These are phyloP conservation scores for Seiridium cupressi DNA, from an alignment of 2,329 filamentous ascomycete genomes.

Conservation along the genomic window DNA sequence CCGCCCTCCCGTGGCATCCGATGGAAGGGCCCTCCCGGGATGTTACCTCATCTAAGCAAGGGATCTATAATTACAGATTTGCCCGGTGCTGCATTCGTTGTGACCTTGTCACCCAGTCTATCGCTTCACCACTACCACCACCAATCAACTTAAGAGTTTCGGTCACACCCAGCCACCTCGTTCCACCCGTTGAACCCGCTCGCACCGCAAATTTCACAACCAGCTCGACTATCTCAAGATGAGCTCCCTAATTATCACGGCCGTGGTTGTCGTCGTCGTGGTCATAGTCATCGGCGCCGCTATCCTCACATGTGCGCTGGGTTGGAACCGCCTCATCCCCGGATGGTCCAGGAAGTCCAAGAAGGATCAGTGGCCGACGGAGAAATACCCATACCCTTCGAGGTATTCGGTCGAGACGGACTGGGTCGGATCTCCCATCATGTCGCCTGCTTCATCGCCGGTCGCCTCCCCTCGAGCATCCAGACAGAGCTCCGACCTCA, in stretches of 20 bases:
- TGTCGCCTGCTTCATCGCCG: not conserved
- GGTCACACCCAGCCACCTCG: not conserved
- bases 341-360: not conserved
- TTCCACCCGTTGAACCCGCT: not conserved
- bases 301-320: not conserved
- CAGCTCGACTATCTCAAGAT: not conserved
- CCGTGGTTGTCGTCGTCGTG: constrained; percentile 1
- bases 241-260: not conserved
- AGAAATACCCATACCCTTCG: not conserved
- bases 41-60: not conserved
- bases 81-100: not conserved
- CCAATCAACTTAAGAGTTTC: not conserved
- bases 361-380: not conserved
- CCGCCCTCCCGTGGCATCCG: constrained; percentile 3
- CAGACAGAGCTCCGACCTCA: constrained; percentile 2
- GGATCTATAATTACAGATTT: not conserved
- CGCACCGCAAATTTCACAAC: not conserved
- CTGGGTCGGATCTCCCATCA: constrained; percentile 5
- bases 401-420: not conserved
- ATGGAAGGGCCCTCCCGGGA: not conserved
- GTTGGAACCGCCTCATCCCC: constrained; percentile 1
- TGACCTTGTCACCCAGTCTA: not conserved
- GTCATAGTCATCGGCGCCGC: constrained; percentile 1
- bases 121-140: not conserved
- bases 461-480: constrained; percentile 5